Evolutionary conservation across 2,329 filamentous ascomycete species (phyloP), one percentile per base, ranked within the genome.

Genomic region (Penicillium sp.): DNA sequence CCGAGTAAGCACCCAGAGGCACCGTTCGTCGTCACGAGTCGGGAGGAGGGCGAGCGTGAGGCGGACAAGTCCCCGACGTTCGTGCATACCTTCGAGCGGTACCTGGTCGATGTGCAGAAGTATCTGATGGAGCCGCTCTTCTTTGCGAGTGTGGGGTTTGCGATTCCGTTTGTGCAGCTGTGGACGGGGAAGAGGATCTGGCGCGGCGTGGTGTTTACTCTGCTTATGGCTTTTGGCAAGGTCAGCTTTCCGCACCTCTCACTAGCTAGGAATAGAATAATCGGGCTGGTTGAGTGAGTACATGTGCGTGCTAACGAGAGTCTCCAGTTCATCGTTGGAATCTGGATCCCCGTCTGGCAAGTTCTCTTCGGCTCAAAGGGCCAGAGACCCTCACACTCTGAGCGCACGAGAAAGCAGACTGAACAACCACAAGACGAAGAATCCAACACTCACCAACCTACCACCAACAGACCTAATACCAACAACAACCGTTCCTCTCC

Each of bases 71-170:
- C 71, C 6, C 78, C 77, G 3, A 76, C 71, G 0, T 79, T 79
- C 52, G 67, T 75, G 0, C 75, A 78, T 56, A 78, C 77, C 0
- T 79, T 79, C 58, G 76, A 78, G 57, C 63, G 64, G 9, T 80
- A 79, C 57, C 66, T 79, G 1, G 56, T 75, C 1, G 76, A 70
- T 11, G 69, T 75, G 15, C 77, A 76, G 60, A 63, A 71, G 23
- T 73, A 73, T 58, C 60, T 74, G 46, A 74, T 75, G 72, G 73
- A 71, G 51, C 73, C 73, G 21, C 49, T 75, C 13, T 75, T 75
- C 53, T 75, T 75, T 30, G 66, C 71, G 2, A 75, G 72, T 56
- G 66, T 75, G 8, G 73, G 73, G 0, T 75, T 75, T 44, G 73
- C 73, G 0, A 74, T 75, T 50, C 73, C 73, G 1, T 75, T 75